phyloP scores from a whole-genome alignment of 306 rosid species.

The Cicer chorassanicum region DNA sequence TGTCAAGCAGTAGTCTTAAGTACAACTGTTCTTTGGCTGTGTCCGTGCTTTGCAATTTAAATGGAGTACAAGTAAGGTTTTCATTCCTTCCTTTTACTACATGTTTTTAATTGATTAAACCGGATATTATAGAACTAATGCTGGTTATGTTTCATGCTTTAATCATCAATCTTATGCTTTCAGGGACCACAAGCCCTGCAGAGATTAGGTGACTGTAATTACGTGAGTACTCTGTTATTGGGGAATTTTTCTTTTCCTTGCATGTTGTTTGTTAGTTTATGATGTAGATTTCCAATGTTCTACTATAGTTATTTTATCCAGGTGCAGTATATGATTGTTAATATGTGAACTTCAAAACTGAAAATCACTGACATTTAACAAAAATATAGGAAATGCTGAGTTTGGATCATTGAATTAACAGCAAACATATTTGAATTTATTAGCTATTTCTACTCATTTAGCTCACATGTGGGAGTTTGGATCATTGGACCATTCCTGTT shows the following conservation, averaged over 20 bases:
- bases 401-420: slow-evolving; percentile 9
- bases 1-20: slow-evolving; percentile 62
- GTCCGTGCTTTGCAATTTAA: slow-evolving; percentile 71
- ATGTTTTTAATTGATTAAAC: slow-evolving; percentile 33
- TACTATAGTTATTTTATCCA: slow-evolving; percentile 35
- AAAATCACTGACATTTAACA: slow-evolving; percentile 15
- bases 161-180: slow-evolving; percentile 46
- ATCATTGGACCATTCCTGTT: neutral
- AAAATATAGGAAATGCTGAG: slow-evolving; percentile 17
- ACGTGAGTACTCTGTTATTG: slow-evolving; percentile 66
- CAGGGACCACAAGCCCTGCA: slow-evolving; percentile 71
- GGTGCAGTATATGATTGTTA: slow-evolving; percentile 26
- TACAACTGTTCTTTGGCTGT: slow-evolving; percentile 86
- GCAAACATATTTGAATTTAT: slow-evolving; percentile 20
- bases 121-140: slow-evolving; percentile 31
- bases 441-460: slow-evolving; percentile 31
- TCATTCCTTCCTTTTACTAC: neutral
- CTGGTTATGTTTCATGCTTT: slow-evolving; percentile 36
- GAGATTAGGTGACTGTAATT: slow-evolving; percentile 71
- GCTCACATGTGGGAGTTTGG: slow-evolving; percentile 9
- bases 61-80: slow-evolving; percentile 69
- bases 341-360: slow-evolving; percentile 37
- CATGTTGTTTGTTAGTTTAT: slow-evolving; percentile 31
- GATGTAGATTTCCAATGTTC: slow-evolving; percentile 16
- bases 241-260: slow-evolving; percentile 24